phyloP scores from a whole-genome alignment of 495 filamentous ascomycete genomes.

The Parathielavia hyrcaniae region DNA sequence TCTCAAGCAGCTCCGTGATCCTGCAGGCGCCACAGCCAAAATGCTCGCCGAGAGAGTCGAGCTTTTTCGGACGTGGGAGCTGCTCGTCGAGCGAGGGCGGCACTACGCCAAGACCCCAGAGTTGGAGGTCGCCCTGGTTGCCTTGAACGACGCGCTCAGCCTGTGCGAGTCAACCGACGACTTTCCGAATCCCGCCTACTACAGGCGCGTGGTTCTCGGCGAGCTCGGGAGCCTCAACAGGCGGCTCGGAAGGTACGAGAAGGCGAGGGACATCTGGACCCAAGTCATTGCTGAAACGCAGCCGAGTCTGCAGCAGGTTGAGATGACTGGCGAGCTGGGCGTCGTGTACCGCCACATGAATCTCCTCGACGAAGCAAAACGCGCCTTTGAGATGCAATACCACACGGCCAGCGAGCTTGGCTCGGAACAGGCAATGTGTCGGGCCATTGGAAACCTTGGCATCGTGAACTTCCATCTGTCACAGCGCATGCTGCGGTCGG shows the following conservation, averaged over 20 bases:
- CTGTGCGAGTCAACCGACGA: conserved; percentile 6
- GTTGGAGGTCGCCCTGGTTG: conserved; percentile 5
- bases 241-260: conserved; percentile 22
- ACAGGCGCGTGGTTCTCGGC: conserved; percentile 9
- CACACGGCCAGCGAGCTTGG: conserved; percentile 21
- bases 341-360: conserved; percentile 30
- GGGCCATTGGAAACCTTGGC: conserved; percentile 34
- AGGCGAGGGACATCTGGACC: conserved; percentile 16
- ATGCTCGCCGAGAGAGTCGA: conserved; percentile 15
- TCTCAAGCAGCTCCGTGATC: conserved; percentile 18
- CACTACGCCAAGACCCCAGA: background rate
- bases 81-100: conserved; percentile 8
- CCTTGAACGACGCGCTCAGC: conserved; percentile 14
- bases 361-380: conserved; percentile 23
- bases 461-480: conserved; percentile 32
- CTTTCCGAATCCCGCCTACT: background rate
- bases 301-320: conserved; percentile 11
- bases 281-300: conserved; percentile 5
- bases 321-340: conserved; percentile 27
- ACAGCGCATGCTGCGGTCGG: background rate
- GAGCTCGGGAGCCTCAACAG: conserved; percentile 24
- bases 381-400: conserved; percentile 25
- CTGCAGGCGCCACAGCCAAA: conserved; percentile 7
- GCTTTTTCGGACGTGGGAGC: conserved; percentile 15
- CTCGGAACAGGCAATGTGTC: conserved; percentile 22